Evolutionary conservation across 192 early-diverging fungal species (phyloP).

Genomic region (Phycomyces nitens): DNA sequence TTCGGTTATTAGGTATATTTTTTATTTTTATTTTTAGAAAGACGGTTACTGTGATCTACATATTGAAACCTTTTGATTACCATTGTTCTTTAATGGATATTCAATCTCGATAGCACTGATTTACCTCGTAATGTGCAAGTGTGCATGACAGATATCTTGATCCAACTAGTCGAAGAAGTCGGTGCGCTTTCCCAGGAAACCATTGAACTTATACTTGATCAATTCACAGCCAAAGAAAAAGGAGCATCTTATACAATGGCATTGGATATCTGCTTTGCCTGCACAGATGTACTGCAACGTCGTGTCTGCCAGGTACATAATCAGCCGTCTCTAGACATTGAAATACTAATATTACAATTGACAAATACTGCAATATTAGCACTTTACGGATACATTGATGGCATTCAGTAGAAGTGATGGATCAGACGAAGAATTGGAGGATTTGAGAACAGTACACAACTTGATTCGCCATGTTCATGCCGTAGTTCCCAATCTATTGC

Average conservation of each 20-base stretch:
- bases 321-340: too few relatives aligned
- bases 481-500: conserved; percentile 67
- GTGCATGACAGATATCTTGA: conserved; percentile 76
- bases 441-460: conserved; percentile 67
- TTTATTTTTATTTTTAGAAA: conserved; percentile 1
- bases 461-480: conserved; percentile 81
- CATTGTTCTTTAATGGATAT: too few relatives aligned
- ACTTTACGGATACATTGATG: conserved; percentile 84
- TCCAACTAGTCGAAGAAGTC: conserved; percentile 78
- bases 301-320: conserved; percentile 80
- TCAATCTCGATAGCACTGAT: conserved; percentile 42
- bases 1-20: background rate
- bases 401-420: conserved; percentile 45
- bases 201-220: conserved; percentile 76
- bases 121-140: conserved; percentile 75
- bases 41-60: background rate
- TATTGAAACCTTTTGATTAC: background rate
- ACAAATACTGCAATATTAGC: too few relatives aligned
- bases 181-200: conserved; percentile 70
- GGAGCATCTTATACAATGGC: conserved; percentile 73
- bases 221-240: conserved; percentile 71
- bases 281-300: conserved; percentile 80
- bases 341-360: too few relatives aligned
- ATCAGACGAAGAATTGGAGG: conserved; percentile 46
- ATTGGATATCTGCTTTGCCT: conserved; percentile 70